These are phyloP conservation scores for Hydnomerulius pinastri DNA, from an alignment of 768 basidiomycete genomes.

Conservation along the genomic window DNA sequence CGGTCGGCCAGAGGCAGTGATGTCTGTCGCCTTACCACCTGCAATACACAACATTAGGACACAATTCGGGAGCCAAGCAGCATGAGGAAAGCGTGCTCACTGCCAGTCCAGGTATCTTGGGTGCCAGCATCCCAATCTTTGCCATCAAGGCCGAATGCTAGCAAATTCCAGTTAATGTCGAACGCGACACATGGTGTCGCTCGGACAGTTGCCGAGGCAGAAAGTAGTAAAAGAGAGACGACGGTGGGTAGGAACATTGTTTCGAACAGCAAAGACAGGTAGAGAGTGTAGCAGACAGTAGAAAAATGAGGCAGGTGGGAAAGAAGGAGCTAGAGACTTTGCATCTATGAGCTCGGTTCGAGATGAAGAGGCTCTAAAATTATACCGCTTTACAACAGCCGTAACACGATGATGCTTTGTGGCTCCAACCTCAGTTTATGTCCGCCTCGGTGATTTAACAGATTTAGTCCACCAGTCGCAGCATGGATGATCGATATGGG, in stretches of 20 bases:
- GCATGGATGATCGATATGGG: too few relatives aligned
- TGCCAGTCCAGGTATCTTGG: slow-evolving; percentile 66
- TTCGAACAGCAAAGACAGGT: slow-evolving; percentile 3
- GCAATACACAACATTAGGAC: slow-evolving; percentile 3
- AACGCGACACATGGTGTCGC: slow-evolving; percentile 73
- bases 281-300: not conserved
- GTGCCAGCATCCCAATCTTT: slow-evolving; percentile 84
- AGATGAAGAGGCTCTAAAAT: not conserved
- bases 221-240: slow-evolving; percentile 56
- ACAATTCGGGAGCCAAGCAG: not conserved
- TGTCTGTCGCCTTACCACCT: slow-evolving; percentile 53
- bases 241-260: slow-evolving; percentile 43
- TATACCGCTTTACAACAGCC: not conserved
- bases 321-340: not conserved
- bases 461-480: too few relatives aligned
- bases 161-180: slow-evolving; percentile 79
- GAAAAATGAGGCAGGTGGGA: not conserved
- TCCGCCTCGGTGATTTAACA: too few relatives aligned
- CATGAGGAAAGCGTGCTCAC: slow-evolving; percentile 29
- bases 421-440: too few relatives aligned
- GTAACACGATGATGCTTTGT: too few relatives aligned
- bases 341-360: too few relatives aligned
- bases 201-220: slow-evolving; percentile 34
- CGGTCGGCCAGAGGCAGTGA: slow-evolving; percentile 79
- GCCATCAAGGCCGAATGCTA: slow-evolving; percentile 81